These are phyloP conservation scores for Melaleuca quinquenervia DNA, from an alignment of 345 rosid genomes.

Conservation along the genomic window DNA sequence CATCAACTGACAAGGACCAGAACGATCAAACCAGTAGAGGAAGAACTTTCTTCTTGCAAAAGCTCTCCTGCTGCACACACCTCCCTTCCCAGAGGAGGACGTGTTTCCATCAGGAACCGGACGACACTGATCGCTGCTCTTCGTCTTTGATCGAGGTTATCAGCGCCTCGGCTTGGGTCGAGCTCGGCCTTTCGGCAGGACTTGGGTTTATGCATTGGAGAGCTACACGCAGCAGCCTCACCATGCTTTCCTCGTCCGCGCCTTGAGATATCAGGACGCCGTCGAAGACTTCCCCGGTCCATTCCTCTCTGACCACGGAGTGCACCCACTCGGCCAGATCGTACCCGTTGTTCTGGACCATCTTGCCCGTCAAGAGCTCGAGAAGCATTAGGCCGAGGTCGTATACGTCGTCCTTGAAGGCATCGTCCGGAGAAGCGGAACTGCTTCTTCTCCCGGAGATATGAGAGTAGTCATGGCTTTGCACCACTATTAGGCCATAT, in stretches of 20 bases:
- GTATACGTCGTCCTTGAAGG: constrained; percentile 29
- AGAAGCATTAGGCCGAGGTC: constrained; percentile 47
- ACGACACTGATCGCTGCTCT: constrained; percentile 29
- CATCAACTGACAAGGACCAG: neutral
- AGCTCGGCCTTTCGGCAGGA: constrained; percentile 34
- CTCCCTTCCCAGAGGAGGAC: neutral
- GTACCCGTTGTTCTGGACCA: constrained; percentile 29
- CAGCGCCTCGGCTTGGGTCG: constrained; percentile 17
- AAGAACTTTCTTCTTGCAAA: neutral
- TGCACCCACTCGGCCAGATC: constrained; percentile 46
- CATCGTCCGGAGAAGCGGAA: neutral
- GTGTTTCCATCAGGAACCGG: neutral
- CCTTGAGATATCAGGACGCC: constrained; percentile 26
- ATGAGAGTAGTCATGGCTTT: constrained; percentile 11
- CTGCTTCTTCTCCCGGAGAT: neutral
- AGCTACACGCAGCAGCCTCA: constrained; percentile 36
- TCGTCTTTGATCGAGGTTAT: constrained; percentile 29
- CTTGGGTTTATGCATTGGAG: constrained; percentile 30
- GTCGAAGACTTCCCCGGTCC: constrained; percentile 60
- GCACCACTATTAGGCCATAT: constrained; percentile 36
- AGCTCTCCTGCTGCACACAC: neutral
- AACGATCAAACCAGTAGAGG: neutral
- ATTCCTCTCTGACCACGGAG: constrained; percentile 43
- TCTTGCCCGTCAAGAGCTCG: constrained; percentile 51
- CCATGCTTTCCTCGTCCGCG: constrained; percentile 46